Evolutionary conservation across 1,284 basidiomycete genomes (phyloP).

Genomic region (Leucoagaricus sp.): DNA sequence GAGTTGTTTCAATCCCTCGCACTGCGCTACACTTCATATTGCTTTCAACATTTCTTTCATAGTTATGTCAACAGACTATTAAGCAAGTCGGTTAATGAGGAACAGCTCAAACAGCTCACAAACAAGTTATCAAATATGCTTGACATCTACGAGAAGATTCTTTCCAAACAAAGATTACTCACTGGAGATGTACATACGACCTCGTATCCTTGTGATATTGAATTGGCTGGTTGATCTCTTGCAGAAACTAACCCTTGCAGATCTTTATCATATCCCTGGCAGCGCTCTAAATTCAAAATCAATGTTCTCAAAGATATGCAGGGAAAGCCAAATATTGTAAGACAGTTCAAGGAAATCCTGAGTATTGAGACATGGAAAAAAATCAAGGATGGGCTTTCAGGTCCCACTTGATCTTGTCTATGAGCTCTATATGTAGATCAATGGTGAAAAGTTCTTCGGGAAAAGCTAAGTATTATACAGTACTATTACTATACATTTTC

Average conservation of each 20-base stretch:
- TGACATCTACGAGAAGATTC: constrained; percentile 47
- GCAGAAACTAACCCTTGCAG: constrained; percentile 25
- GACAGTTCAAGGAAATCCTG: constrained; percentile 27
- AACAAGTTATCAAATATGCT: constrained; percentile 36
- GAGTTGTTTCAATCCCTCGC: no score
- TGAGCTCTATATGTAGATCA: no score
- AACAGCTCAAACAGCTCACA: constrained; percentile 28
- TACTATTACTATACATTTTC: no score
- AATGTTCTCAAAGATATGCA: constrained; percentile 17
- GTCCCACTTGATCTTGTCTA: no score
- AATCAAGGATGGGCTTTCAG: constrained; percentile 6
- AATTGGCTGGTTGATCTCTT: neutral
- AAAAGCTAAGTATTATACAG: neutral
- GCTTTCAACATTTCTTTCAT: no score
- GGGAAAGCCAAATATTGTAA: constrained; percentile 25
- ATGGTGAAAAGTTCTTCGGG: no score
- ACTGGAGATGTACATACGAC: constrained; percentile 40
- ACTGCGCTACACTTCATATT: no score
- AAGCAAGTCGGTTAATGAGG: constrained; percentile 23
- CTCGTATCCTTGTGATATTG: no score
- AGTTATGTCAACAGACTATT: neutral
- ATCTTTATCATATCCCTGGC: constrained; percentile 24
- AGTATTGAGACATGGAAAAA: constrained; percentile 23
- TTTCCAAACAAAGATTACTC: constrained; percentile 48
- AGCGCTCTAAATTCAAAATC: constrained; percentile 15